Evolutionary conservation across 805 yeast species (phyloP).

Genomic region (Wickerhamomyces silvicola): DNA sequence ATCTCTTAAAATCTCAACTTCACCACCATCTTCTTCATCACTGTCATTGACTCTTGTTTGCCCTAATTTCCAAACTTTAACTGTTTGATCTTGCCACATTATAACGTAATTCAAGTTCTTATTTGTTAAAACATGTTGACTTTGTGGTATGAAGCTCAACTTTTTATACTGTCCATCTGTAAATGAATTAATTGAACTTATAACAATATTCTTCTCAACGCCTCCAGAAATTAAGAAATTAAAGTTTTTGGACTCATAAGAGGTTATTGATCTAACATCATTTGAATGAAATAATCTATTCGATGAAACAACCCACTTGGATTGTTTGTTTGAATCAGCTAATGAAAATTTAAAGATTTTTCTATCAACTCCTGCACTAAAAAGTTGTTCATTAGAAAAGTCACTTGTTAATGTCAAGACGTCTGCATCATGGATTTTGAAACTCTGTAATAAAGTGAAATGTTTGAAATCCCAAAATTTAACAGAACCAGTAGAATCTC

Average conservation of each 20-base stretch:
- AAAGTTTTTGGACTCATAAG: conserved; percentile 61
- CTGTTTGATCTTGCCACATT: conserved; percentile 76
- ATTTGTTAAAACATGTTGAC: conserved; percentile 45
- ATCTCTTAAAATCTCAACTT: conserved; percentile 22
- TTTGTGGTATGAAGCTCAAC: conserved; percentile 55
- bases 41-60: conserved; percentile 22
- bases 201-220: conserved; percentile 60
- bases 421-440: conserved; percentile 86
- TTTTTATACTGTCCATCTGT: conserved; percentile 65
- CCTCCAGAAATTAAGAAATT: conserved; percentile 78
- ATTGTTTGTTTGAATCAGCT: conserved; percentile 34
- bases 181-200: conserved; percentile 62
- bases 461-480: conserved; percentile 87
- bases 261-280: conserved; percentile 73
- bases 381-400: conserved; percentile 53
- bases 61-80: conserved; percentile 72
- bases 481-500: conserved; percentile 92
- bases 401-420: conserved; percentile 67
- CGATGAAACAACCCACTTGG: conserved; percentile 69
- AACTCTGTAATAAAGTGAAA: conserved; percentile 72
- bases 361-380: conserved; percentile 91
- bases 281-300: conserved; percentile 79
- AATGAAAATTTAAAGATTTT: conserved; percentile 65
- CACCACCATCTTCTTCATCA: conserved; percentile 6
- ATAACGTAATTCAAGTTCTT: conserved; percentile 45